phyloP scores from a whole-genome alignment of 2,329 filamentous ascomycete genomes.

The Podosphaera fusca region DNA sequence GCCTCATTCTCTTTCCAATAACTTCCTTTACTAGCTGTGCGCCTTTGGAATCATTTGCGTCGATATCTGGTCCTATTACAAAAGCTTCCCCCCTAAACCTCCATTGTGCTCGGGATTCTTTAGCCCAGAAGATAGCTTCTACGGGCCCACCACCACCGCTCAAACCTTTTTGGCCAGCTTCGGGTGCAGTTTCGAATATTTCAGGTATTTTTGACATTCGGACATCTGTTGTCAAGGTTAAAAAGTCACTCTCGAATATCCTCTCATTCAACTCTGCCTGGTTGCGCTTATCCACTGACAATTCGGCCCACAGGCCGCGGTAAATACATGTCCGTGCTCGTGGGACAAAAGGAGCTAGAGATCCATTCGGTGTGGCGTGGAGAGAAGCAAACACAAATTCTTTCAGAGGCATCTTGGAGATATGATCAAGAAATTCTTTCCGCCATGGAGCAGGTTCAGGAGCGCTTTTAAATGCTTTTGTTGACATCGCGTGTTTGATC shows the following conservation, averaged over 20 bases:
- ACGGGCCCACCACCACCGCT: slow-evolving; percentile 40
- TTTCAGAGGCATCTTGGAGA: slow-evolving; percentile 17
- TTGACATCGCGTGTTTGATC: background rate
- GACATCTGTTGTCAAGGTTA: slow-evolving; percentile 68
- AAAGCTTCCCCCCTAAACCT: slow-evolving; percentile 55
- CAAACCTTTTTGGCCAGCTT: slow-evolving; percentile 21
- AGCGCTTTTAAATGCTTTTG: background rate
- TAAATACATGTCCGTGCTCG: slow-evolving; percentile 62
- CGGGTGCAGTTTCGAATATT: slow-evolving; percentile 30
- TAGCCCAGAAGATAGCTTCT: slow-evolving; percentile 71
- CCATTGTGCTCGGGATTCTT: slow-evolving; percentile 56
- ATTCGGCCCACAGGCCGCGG: slow-evolving; percentile 58
- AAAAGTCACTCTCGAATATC: slow-evolving; percentile 52
- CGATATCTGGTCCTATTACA: slow-evolving; percentile 47
- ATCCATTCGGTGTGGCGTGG: slow-evolving; percentile 15
- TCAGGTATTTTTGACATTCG: slow-evolving; percentile 69
- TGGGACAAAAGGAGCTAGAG: slow-evolving; percentile 17
- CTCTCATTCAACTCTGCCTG: slow-evolving; percentile 45
- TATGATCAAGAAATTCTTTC: slow-evolving; percentile 15
- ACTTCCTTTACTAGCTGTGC: slow-evolving; percentile 34
- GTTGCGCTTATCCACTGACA: slow-evolving; percentile 53
- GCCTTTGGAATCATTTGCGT: slow-evolving; percentile 26
- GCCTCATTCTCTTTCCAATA: slow-evolving; percentile 39
- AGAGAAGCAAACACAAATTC: slow-evolving; percentile 24
- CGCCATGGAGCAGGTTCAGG: slow-evolving; percentile 16